Evolutionary conservation across 106 monocot genomes (phyloP).

Genomic region (Phalaenopsis equestris): DNA sequence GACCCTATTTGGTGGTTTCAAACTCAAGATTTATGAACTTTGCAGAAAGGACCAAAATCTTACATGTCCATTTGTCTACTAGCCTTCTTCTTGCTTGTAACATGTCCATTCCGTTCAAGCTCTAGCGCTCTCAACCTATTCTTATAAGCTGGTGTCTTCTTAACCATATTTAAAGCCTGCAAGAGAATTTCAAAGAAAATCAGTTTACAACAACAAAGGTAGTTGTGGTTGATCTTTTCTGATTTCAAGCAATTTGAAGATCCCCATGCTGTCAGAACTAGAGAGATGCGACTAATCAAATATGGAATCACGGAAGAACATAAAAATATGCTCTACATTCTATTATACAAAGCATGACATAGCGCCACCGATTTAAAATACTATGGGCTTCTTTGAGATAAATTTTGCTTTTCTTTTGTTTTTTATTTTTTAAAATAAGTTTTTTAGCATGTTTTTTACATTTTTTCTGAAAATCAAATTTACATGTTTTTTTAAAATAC

Average conservation of each 20-base stretch:
- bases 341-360: neutral
- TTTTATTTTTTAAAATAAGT: too few relatives aligned
- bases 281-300: neutral
- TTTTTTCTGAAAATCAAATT: too few relatives aligned
- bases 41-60: conserved; percentile 2
- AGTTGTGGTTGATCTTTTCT: neutral
- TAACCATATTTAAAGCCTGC: conserved; percentile 89
- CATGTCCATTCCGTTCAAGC: conserved; percentile 73
- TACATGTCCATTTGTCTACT: conserved; percentile 83
- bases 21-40: neutral
- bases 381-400: too few relatives aligned
- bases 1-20: neutral
- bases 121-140: conserved; percentile 82
- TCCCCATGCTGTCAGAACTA: neutral
- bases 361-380: too few relatives aligned
- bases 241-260: neutral
- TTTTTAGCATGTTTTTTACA: too few relatives aligned
- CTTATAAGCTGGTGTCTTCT: conserved; percentile 93
- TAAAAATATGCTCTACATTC: neutral
- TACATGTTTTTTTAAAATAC: too few relatives aligned
- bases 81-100: conserved; percentile 78
- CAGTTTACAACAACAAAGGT: neutral
- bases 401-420: too few relatives aligned
- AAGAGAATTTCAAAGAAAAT: conserved; percentile 5
- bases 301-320: neutral